A percentile compares a stretch with the other conserved stretches of the same genome.
These are phyloP conservation scores for Curvularia sp. DNA, from an alignment of 2,329 filamentous ascomycete genomes.

Conservation along the genomic window DNA sequence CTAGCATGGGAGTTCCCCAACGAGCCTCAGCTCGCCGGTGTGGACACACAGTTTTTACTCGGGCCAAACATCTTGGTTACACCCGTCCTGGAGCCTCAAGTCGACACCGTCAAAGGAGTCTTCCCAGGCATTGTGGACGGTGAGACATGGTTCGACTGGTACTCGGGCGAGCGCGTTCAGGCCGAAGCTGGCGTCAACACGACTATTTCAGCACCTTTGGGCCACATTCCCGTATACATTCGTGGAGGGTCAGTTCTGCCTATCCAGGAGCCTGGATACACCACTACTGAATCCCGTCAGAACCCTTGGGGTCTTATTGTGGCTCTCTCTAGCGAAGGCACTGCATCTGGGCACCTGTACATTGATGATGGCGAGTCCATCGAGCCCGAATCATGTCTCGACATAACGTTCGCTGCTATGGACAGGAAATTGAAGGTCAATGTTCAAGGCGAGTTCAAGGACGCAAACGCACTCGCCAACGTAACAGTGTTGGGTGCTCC, in stretches of 20 bases:
- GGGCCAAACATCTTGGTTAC: constrained; percentile 71
- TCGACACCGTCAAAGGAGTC: constrained; percentile 68
- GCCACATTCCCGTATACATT: constrained; percentile 75
- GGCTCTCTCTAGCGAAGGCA: constrained; percentile 63
- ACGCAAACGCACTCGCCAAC: constrained; percentile 66
- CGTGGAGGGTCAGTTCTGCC: constrained; percentile 73
- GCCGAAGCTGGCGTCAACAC: constrained; percentile 63
- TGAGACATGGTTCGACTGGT: constrained; percentile 81
- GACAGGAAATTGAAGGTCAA: constrained; percentile 57
- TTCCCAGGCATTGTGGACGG: constrained; percentile 70
- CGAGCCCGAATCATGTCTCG: constrained; percentile 61
- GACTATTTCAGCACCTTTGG: constrained; percentile 67
- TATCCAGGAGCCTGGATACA: constrained; percentile 71
- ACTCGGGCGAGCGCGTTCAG: constrained; percentile 66
- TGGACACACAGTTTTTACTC: constrained; percentile 76
- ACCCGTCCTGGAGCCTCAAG: constrained; percentile 70
- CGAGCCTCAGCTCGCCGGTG: constrained; percentile 70
- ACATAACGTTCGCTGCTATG: constrained; percentile 60
- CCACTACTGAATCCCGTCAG: constrained; percentile 67
- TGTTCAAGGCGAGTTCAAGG: constrained; percentile 61
- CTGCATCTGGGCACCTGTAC: constrained; percentile 70
- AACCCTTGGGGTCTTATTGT: constrained; percentile 73
- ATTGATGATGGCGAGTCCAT: constrained; percentile 78
- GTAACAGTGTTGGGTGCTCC: constrained; percentile 68
- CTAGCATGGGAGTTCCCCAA: constrained; percentile 77